These are phyloP conservation scores for Epichloe hybrida DNA, from an alignment of 2,329 filamentous ascomycete genomes.

Conservation along the genomic window DNA sequence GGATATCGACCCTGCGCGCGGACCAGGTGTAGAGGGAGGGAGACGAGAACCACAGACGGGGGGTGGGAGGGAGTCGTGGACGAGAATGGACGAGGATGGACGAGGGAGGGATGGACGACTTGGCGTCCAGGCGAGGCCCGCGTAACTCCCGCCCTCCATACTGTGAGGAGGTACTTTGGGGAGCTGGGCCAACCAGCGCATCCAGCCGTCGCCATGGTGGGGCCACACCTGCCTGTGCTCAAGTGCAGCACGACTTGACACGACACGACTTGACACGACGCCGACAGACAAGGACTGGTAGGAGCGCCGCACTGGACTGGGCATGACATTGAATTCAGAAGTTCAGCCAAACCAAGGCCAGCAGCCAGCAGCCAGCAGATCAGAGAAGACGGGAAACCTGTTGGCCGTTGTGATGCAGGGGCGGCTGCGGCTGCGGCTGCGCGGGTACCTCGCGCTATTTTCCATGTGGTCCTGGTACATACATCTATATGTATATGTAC, in stretches of 20 bases:
- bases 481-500: too few relatives aligned
- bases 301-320: too few relatives aligned
- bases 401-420: too few relatives aligned
- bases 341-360: too few relatives aligned
- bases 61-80: constrained; percentile 3
- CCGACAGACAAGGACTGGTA: too few relatives aligned
- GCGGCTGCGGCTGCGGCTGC: background rate
- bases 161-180: background rate
- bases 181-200: background rate
- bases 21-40: constrained; percentile 5
- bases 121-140: constrained; percentile 1
- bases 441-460: background rate
- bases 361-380: too few relatives aligned
- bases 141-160: background rate
- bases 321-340: too few relatives aligned
- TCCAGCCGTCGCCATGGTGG: too few relatives aligned
- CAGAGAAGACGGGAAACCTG: too few relatives aligned
- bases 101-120: background rate
- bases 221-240: too few relatives aligned
- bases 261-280: too few relatives aligned
- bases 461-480: background rate
- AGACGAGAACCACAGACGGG: constrained; percentile 5
- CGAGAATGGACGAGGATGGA: background rate
- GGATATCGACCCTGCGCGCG: constrained; percentile 3
- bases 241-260: too few relatives aligned